Percentiles rank a stretch among this genome's conserved stretches.
phyloP scores from a whole-genome alignment of 768 basidiomycete genomes.

The Leccinum longicurvipes region DNA sequence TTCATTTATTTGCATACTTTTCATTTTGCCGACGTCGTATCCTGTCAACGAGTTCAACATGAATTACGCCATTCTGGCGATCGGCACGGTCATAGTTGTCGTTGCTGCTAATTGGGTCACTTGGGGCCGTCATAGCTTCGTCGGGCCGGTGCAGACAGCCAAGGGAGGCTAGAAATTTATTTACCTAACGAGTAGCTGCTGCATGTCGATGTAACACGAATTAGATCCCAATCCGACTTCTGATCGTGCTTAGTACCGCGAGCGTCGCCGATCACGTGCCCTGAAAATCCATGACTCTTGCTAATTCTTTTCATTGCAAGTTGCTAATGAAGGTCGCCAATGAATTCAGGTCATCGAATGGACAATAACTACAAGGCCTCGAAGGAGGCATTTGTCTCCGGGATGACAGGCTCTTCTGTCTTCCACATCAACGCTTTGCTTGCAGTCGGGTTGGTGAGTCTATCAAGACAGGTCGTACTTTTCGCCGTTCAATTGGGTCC shows the following conservation, averaged over 20 bases:
- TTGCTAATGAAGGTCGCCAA: not conserved
- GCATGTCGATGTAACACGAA: not conserved
- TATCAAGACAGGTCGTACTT: not conserved
- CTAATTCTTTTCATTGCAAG: not conserved
- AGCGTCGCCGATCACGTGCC: slow-evolving; percentile 5
- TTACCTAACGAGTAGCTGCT: not conserved
- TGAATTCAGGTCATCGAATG: slow-evolving; percentile 14
- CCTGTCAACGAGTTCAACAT: slow-evolving; percentile 50
- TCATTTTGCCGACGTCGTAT: slow-evolving; percentile 52
- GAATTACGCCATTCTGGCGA: slow-evolving; percentile 56
- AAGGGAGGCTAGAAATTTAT: not conserved
- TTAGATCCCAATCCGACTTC: too few relatives aligned
- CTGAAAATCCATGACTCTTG: not conserved
- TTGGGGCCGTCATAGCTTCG: slow-evolving; percentile 46
- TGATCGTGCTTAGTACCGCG: too few relatives aligned
- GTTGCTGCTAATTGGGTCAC: slow-evolving; percentile 44
- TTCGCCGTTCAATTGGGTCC: slow-evolving; percentile 17
- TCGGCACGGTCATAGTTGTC: slow-evolving; percentile 45
- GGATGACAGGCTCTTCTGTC: slow-evolving; percentile 67
- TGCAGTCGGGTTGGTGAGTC: slow-evolving; percentile 58
- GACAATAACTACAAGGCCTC: slow-evolving; percentile 57
- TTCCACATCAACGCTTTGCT: slow-evolving; percentile 66
- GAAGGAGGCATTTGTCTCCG: slow-evolving; percentile 83
- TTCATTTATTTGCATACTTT: slow-evolving; percentile 51
- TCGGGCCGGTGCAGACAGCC: slow-evolving; percentile 42